Evolutionary conservation across 345 rosid genomes (phyloP).

Genomic region (Bruguiera sexangula): DNA sequence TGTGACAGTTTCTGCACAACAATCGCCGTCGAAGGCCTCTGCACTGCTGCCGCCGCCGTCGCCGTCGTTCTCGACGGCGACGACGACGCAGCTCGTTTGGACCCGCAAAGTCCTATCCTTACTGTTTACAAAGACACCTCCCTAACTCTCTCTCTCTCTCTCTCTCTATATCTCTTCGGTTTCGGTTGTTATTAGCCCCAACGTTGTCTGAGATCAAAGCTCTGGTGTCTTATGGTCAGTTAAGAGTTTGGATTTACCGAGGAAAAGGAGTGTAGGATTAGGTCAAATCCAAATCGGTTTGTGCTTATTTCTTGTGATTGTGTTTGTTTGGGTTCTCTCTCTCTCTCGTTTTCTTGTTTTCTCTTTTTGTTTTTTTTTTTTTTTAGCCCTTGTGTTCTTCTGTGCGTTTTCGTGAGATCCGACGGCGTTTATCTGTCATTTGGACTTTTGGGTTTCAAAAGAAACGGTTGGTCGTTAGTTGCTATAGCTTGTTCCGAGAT

Average conservation of each 20-base stretch:
- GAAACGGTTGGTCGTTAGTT: slow-evolving; percentile 9
- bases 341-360: neutral
- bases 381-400: neutral
- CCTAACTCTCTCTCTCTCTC: neutral
- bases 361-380: too few relatives aligned
- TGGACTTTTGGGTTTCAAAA: neutral
- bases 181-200: too few relatives aligned
- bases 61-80: neutral
- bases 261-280: neutral
- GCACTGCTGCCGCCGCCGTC: slow-evolving; percentile 16
- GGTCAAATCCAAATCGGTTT: neutral
- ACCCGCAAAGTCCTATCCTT: slow-evolving; percentile 29
- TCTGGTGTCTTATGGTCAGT: neutral
- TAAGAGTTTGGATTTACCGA: neutral
- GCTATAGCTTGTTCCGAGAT: neutral
- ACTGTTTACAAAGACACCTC: neutral
- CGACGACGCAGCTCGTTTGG: slow-evolving; percentile 21
- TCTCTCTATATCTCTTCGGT: too few relatives aligned
- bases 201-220: neutral
- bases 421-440: neutral
- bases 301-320: neutral
- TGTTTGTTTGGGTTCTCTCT: neutral
- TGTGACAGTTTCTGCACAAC: slow-evolving; percentile 25
- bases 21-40: slow-evolving; percentile 19
- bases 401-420: neutral